These are phyloP conservation scores for Pharnaceum exiguum DNA, from an alignment of 148 eudicot species.

Conservation along the genomic window DNA sequence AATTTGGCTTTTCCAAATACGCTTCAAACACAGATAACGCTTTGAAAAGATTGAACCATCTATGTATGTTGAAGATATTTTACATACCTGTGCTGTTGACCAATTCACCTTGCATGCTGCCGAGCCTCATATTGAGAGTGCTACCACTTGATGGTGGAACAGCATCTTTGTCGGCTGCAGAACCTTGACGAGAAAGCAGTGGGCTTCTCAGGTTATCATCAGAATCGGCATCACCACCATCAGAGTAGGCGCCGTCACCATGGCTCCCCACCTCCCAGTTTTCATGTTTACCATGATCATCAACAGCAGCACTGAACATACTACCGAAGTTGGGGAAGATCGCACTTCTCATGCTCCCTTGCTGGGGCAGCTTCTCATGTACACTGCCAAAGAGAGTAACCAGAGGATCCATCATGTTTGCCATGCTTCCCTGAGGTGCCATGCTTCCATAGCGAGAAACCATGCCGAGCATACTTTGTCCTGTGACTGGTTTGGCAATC, in stretches of 20 bases:
- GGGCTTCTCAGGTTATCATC: slow-evolving; percentile 71
- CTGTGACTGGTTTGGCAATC: slow-evolving; percentile 74
- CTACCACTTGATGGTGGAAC: slow-evolving; percentile 26
- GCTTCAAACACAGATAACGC: no score
- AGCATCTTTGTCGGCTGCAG: slow-evolving; percentile 32
- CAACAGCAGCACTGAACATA: slow-evolving; percentile 52
- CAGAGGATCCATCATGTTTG: slow-evolving; percentile 54
- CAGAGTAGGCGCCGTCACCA: slow-evolving; percentile 29
- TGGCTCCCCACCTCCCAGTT: slow-evolving; percentile 58
- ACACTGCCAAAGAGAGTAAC: slow-evolving; percentile 89
- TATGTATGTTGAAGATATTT: no score
- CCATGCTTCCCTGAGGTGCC: slow-evolving; percentile 62
- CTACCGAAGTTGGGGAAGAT: slow-evolving; percentile 75
- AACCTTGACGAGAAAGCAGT: slow-evolving; percentile 56
- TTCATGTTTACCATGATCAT: slow-evolving; percentile 35
- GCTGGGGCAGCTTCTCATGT: slow-evolving; percentile 61
- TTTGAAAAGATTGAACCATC: no score
- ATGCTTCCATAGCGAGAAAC: slow-evolving; percentile 44
- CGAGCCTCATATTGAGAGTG: slow-evolving; percentile 24
- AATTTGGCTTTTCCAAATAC: no score
- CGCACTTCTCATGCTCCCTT: slow-evolving; percentile 71
- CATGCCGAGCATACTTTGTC: slow-evolving; percentile 61
- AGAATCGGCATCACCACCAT: slow-evolving; percentile 40
- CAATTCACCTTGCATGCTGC: slow-evolving; percentile 38
- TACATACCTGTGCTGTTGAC: slow-evolving; percentile 43